Percentiles rank a stretch among this genome's conserved stretches.
Evolutionary conservation across 2,329 filamentous ascomycete genomes (phyloP).

Genomic region (Cytospora paraplurivora): DNA sequence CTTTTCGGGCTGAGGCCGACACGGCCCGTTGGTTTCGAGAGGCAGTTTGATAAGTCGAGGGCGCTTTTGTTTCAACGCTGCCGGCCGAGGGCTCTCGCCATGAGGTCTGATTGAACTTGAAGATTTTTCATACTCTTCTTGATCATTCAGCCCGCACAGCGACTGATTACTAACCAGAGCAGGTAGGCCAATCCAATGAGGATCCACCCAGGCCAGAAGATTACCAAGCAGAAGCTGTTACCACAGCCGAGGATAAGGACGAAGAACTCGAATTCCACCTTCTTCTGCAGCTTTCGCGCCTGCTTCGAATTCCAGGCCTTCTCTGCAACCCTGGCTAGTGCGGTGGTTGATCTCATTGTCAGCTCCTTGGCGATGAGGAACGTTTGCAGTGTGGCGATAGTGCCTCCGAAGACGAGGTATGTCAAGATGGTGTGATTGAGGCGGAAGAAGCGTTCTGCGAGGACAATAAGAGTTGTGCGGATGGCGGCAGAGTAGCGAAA

Average conservation of each 20-base stretch:
- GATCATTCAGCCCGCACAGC: constrained; percentile 13
- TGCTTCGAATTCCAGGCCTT: constrained; percentile 44
- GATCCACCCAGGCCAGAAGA: constrained; percentile 62
- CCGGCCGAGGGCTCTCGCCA: neutral
- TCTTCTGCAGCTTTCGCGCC: constrained; percentile 45
- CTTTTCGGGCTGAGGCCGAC: constrained; percentile 56
- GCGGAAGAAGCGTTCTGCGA: constrained; percentile 17
- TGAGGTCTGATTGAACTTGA: neutral
- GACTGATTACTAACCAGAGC: constrained; percentile 40
- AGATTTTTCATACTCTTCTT: constrained; percentile 14
- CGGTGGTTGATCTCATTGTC: constrained; percentile 16
- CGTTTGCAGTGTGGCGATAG: constrained; percentile 36
- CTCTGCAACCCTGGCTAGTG: constrained; percentile 31
- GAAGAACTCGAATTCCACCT: constrained; percentile 55
- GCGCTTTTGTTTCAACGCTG: neutral
- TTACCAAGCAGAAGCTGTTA: constrained; percentile 50
- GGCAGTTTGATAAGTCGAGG: constrained; percentile 2
- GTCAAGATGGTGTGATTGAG: constrained; percentile 18
- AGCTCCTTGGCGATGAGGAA: constrained; percentile 35
- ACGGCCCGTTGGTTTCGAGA: constrained; percentile 3
- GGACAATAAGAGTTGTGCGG: constrained; percentile 11
- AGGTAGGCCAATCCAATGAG: constrained; percentile 44
- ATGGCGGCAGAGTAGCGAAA: constrained; percentile 4
- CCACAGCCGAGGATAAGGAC: constrained; percentile 53
- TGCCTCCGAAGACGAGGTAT: constrained; percentile 35